Conservation (phyloP, 2,329 filamentous ascomycete species). For the Aciculosporium take region DNA sequence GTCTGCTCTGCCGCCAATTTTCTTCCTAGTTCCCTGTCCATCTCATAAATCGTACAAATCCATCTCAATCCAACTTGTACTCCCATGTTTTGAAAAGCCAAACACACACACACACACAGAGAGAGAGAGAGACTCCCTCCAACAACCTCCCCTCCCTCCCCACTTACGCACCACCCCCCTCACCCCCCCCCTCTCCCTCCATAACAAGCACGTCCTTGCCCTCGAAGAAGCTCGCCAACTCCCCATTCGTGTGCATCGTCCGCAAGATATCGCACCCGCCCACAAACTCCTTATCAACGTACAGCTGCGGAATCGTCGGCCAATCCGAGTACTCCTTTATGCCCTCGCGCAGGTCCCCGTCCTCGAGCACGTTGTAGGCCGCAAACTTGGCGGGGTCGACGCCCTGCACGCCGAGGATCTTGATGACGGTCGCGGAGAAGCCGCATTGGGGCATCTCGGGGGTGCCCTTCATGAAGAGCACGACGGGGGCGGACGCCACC, state of each 20-base stretch:
- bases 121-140: no score
- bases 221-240: slow-evolving; percentile 79
- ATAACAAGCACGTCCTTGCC: slow-evolving; percentile 68
- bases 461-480: slow-evolving; percentile 98
- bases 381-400: slow-evolving; percentile 92
- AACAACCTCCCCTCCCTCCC: slow-evolving; percentile 2
- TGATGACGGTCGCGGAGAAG: slow-evolving; percentile 87
- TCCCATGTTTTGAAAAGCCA: background rate
- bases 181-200: slow-evolving; percentile 24
- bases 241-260: slow-evolving; percentile 93
- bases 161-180: slow-evolving; percentile 15
- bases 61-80: background rate
- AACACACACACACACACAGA: no score
- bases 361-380: slow-evolving; percentile 95
- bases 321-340: slow-evolving; percentile 99
- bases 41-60: slow-evolving; percentile 5
- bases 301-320: slow-evolving; percentile 96
- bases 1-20: no score
- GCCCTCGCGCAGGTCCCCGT: slow-evolving; percentile 70
- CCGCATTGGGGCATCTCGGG: slow-evolving; percentile 93
- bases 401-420: slow-evolving; percentile 87
- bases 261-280: slow-evolving; percentile 96
- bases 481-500: slow-evolving; percentile 74
- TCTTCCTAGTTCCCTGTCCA: no score
- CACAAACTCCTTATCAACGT: slow-evolving; percentile 88